A percentile compares a stretch with the other conserved stretches of the same genome.
These are phyloP conservation scores for Saturnispora mendoncae DNA, from an alignment of 805 yeast species.

Conservation along the genomic window DNA sequence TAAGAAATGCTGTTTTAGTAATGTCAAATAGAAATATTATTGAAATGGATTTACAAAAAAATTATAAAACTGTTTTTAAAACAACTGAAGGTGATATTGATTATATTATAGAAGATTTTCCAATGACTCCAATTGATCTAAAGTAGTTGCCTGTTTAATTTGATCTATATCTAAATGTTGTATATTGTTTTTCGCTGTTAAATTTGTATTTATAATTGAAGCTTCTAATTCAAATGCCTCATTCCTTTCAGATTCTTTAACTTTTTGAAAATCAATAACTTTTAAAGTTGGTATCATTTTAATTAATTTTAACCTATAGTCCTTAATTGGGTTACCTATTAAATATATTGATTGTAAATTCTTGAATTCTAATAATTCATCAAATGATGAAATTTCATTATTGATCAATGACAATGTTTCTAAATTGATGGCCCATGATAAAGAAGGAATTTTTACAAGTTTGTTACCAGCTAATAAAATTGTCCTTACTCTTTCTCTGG, in stretches of 20 bases:
- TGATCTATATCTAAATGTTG: conserved; percentile 2
- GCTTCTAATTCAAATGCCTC: conserved; percentile 40
- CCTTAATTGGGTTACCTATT: conserved; percentile 49
- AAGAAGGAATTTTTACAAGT: conserved; percentile 36
- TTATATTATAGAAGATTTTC: conserved; percentile 4
- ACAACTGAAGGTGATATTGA: conserved; percentile 13
- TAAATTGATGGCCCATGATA: conserved; percentile 33
- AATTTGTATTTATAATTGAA: conserved; percentile 18
- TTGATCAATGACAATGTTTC: conserved; percentile 42
- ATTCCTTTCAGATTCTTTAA: conserved; percentile 46
- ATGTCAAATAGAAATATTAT: conserved; percentile 38
- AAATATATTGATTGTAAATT: conserved; percentile 42
- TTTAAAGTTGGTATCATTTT: conserved; percentile 55
- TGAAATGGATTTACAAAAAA: conserved; percentile 7
- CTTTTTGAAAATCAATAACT: conserved; percentile 59
- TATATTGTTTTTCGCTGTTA: conserved; percentile 1
- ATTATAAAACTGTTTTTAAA: conserved; percentile 8
- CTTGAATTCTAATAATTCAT: conserved; percentile 33
- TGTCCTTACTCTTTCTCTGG: conserved; percentile 35
- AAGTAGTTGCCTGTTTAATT: conserved; percentile 9
- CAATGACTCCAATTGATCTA: conserved; percentile 8
- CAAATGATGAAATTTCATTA: conserved; percentile 41
- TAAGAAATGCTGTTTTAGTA: conserved; percentile 52
- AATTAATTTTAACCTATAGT: conserved; percentile 51
- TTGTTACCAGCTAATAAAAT: conserved; percentile 58